Conservation (phyloP, 768 basidiomycete species). For the Basidioascus undulatus region DNA sequence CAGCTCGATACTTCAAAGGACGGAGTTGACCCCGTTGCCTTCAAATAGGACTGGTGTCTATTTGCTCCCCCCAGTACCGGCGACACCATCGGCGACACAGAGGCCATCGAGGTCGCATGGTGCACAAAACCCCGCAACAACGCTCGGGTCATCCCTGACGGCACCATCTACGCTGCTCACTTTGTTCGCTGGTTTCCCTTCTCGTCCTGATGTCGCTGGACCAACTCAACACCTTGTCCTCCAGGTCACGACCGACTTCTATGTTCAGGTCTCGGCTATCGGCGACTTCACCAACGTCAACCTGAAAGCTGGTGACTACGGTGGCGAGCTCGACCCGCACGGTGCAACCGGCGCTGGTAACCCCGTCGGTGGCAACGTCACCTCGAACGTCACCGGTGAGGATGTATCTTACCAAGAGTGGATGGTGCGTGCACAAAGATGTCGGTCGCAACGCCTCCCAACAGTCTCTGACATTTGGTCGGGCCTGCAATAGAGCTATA, state of each 20-base stretch:
- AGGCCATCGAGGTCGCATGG: conserved; percentile 20
- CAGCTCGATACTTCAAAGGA: neutral
- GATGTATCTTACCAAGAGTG: conserved; percentile 24
- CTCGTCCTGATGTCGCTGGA: neutral
- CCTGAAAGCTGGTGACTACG: conserved; percentile 19
- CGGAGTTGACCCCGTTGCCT: neutral
- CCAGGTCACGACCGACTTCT: neutral
- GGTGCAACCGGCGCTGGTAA: conserved; percentile 1
- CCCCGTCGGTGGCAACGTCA: conserved; percentile 22
- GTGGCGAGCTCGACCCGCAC: conserved; percentile 22
- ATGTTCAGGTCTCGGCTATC: conserved; percentile 20
- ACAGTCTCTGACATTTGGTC: neutral
- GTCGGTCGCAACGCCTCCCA: neutral
- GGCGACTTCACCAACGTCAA: conserved; percentile 25
- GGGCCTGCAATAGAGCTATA: conserved; percentile 14
- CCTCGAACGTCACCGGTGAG: conserved; percentile 17
- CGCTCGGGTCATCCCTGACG: conserved; percentile 12
- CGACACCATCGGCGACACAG: conserved; percentile 18
- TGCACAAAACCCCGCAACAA: conserved; percentile 13
- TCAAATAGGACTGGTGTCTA: conserved; percentile 8
- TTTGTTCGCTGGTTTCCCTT: neutral
- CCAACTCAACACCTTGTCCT: neutral
- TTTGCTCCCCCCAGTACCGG: conserved; percentile 3
- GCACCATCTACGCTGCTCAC: conserved; percentile 21
- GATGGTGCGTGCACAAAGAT: conserved; percentile 18